Conservation (phyloP, 257 asterid genomes). For the Nicotiana sylvestris region DNA sequence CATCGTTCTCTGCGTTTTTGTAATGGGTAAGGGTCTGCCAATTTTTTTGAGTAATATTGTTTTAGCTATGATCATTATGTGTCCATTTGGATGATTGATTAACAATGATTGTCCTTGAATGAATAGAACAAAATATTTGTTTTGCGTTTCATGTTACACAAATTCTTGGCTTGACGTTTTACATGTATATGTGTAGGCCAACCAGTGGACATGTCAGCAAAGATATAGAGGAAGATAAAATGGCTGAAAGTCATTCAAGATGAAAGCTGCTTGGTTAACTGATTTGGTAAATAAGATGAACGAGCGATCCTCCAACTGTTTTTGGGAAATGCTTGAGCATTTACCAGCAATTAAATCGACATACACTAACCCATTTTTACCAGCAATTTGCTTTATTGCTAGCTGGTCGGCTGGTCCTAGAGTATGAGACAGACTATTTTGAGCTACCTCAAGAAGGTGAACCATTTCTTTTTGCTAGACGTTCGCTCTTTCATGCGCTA, state of each 20-base stretch:
- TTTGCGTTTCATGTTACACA: background rate
- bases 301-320: background rate
- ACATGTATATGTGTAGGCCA: conserved; percentile 28
- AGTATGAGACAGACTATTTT: background rate
- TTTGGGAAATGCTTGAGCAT: background rate
- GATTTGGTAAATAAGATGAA: background rate
- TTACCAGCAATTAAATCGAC: background rate
- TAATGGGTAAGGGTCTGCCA: background rate
- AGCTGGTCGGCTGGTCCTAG: background rate
- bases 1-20: background rate
- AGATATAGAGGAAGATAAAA: background rate
- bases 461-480: background rate
- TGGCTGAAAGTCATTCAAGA: background rate
- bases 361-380: background rate
- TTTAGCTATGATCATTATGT: background rate
- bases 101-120: background rate
- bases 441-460: background rate
- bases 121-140: background rate
- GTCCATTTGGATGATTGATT: background rate
- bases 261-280: background rate
- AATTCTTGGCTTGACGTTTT: background rate
- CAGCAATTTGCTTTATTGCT: background rate
- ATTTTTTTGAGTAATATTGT: background rate
- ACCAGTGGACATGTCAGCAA: conserved; percentile 35
- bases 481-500: background rate